phyloP scores from a whole-genome alignment of 2,329 filamentous ascomycete genomes.

The Fusarium sp. region DNA sequence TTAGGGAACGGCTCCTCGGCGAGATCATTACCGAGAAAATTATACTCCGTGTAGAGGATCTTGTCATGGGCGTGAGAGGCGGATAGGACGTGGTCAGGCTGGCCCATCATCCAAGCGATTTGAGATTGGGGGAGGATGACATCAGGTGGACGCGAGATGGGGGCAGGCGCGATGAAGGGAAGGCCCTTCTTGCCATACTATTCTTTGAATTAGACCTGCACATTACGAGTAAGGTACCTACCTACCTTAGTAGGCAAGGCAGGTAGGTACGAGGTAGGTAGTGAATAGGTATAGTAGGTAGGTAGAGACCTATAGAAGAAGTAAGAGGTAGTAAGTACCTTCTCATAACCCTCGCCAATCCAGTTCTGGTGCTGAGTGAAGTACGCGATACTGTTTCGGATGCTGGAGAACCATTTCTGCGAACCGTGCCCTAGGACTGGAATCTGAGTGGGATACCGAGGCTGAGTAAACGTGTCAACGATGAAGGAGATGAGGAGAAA shows the following conservation, averaged over 20 bases:
- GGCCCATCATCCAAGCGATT: conserved; percentile 61
- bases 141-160: conserved; percentile 57
- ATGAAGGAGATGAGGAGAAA: conserved; percentile 57
- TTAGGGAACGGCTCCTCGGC: conserved; percentile 56
- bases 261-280: too few relatives aligned
- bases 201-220: background rate
- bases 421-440: conserved; percentile 57
- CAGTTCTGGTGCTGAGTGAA: conserved; percentile 56
- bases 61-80: conserved; percentile 57
- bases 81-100: conserved; percentile 60
- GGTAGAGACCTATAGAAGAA: too few relatives aligned
- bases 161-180: conserved; percentile 59
- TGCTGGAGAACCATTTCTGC: conserved; percentile 51
- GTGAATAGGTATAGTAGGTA: background rate
- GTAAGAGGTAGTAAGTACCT: conserved; percentile 51
- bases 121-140: conserved; percentile 61
- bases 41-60: conserved; percentile 56
- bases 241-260: too few relatives aligned
- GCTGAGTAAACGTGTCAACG: conserved; percentile 56
- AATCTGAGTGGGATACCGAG: conserved; percentile 56
- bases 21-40: conserved; percentile 57
- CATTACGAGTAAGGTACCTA: too few relatives aligned
- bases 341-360: conserved; percentile 59
- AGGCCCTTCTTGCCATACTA: conserved; percentile 58
- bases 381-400: conserved; percentile 58